Conservation (phyloP, 306 rosid species). For the Calophaca sinica region DNA sequence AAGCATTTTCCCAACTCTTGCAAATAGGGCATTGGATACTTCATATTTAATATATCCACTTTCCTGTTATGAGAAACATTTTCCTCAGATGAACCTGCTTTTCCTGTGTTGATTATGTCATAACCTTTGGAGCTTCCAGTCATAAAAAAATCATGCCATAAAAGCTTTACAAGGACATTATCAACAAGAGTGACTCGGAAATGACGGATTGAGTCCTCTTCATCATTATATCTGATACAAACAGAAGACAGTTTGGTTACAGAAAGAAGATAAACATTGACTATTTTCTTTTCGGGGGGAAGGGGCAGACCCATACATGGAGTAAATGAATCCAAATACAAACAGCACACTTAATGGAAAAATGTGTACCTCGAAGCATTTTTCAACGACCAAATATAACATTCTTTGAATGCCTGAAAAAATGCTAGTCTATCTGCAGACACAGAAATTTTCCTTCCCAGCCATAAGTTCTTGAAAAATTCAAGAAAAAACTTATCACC, state of each 20-base stretch:
- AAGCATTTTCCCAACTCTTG: constrained; percentile 80
- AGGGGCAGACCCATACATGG: constrained; percentile 16
- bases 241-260: constrained; percentile 40
- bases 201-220: constrained; percentile 55
- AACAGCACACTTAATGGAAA: constrained; percentile 36
- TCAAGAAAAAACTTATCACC: constrained; percentile 79
- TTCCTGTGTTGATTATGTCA: constrained; percentile 53
- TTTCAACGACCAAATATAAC: constrained; percentile 81
- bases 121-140: constrained; percentile 53
- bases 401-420: constrained; percentile 84
- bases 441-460: constrained; percentile 67
- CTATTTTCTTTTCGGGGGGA: constrained; percentile 26
- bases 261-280: constrained; percentile 30
- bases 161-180: constrained; percentile 69
- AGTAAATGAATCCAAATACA: constrained; percentile 28
- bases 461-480: constrained; percentile 84
- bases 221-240: constrained; percentile 70
- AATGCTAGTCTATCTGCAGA: constrained; percentile 69
- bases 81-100: constrained; percentile 52
- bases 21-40: constrained; percentile 67
- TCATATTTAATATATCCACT: constrained; percentile 47
- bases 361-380: constrained; percentile 78
- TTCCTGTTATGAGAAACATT: constrained; percentile 53
- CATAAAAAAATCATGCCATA: constrained; percentile 74
- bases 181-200: constrained; percentile 70